Percentiles rank a stretch among this genome's conserved stretches.
Evolutionary conservation across 306 rosid genomes (phyloP).

Genomic region (Senna siamea): DNA sequence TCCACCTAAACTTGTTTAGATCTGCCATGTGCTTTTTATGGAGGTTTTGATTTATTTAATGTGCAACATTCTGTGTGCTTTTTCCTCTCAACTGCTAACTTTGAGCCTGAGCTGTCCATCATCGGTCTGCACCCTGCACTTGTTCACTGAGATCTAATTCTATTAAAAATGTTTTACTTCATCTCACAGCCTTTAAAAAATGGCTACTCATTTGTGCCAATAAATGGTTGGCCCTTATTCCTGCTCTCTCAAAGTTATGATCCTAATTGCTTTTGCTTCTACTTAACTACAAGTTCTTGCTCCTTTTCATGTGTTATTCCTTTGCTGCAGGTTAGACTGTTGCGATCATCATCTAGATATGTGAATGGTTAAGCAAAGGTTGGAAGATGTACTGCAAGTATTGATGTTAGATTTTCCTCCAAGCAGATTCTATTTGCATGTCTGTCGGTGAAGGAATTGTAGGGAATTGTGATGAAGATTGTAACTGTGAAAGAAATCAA

Average conservation of each 20-base stretch:
- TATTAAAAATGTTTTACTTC: not conserved
- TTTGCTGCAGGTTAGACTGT: constrained; percentile 31
- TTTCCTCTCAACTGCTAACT: constrained; percentile 4
- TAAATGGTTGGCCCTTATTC: constrained; percentile 5
- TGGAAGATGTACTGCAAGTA: constrained; percentile 1
- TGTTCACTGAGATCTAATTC: constrained; percentile 9
- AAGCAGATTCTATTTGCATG: constrained; percentile 9
- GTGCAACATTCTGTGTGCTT: constrained; percentile 13
- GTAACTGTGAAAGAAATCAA: constrained; percentile 26
- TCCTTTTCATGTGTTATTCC: constrained; percentile 12
- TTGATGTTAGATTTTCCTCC: not conserved
- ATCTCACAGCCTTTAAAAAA: not conserved
- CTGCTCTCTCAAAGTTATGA: constrained; percentile 10
- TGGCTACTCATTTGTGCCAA: not conserved
- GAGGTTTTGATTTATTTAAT: constrained; percentile 1
- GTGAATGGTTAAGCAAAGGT: not conserved
- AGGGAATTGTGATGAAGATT: constrained; percentile 8
- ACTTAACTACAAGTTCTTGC: not conserved
- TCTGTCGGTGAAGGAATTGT: not conserved
- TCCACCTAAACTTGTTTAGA: not conserved
- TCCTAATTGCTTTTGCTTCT: constrained; percentile 28
- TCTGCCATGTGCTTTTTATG: constrained; percentile 3
- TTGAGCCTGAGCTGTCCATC: not conserved
- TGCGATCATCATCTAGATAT: not conserved
- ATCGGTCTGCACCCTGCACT: constrained; percentile 1